Percentiles rank a stretch among this genome's conserved stretches.
Conservation (phyloP, 2,329 filamentous ascomycete genomes). For the Stemphylium beticola region DNA sequence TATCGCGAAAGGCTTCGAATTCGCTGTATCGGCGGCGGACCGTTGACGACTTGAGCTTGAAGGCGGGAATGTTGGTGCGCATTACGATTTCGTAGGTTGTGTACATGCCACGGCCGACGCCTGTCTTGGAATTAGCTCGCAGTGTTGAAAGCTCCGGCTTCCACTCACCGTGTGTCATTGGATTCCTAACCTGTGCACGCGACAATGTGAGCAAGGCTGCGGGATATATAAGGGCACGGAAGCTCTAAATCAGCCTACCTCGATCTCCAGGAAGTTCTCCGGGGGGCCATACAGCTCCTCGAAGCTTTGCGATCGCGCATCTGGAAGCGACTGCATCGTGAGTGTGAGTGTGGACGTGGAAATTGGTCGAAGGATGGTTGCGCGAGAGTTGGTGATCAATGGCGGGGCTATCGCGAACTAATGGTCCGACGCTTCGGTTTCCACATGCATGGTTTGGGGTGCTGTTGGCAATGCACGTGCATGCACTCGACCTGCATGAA, state of each 20-base stretch:
- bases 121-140: conserved; percentile 69
- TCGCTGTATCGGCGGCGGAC: conserved; percentile 96
- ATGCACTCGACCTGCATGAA: conserved; percentile 12
- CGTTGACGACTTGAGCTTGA: conserved; percentile 84
- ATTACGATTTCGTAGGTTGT: conserved; percentile 98
- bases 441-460: background rate
- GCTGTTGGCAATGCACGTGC: conserved; percentile 12
- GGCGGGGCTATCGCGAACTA: conserved; percentile 24
- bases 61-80: conserved; percentile 97
- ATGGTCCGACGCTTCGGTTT: conserved; percentile 18
- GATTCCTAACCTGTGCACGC: conserved; percentile 78
- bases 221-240: conserved; percentile 11
- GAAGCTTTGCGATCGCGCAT: conserved; percentile 87
- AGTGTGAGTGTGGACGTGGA: conserved; percentile 2
- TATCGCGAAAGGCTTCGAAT: conserved; percentile 98
- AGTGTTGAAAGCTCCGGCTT: background rate
- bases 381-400: conserved; percentile 17
- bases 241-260: conserved; percentile 61
- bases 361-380: conserved; percentile 5
- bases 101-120: conserved; percentile 95
- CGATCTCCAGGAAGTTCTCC: conserved; percentile 98
- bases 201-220: conserved; percentile 32
- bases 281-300: conserved; percentile 99
- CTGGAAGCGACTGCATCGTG: conserved; percentile 67
- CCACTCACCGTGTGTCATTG: conserved; percentile 50